A percentile compares a stretch with the other conserved stretches of the same genome.
phyloP scores from a whole-genome alignment of 139 green algal genomes.

The Coelastrella sp. region DNA sequence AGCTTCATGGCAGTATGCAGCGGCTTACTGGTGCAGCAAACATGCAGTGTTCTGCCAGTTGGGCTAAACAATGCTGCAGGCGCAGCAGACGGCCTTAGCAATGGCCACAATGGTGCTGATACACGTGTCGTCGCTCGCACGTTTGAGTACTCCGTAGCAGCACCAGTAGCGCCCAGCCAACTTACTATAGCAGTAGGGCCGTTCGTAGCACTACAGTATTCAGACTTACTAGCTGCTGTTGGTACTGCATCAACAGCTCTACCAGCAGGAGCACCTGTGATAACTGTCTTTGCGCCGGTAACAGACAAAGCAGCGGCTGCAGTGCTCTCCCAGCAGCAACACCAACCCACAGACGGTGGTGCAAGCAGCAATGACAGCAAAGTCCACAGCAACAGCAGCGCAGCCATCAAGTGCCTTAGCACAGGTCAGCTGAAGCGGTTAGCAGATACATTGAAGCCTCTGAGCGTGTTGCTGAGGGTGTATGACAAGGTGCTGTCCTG shows the following conservation, averaged over 20 bases:
- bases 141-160: slow-evolving; percentile 36
- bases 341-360: not conserved
- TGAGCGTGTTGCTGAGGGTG: slow-evolving; percentile 24
- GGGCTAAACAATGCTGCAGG: not conserved
- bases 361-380: slow-evolving; percentile 2
- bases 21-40: slow-evolving; percentile 48
- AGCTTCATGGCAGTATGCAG: slow-evolving; percentile 38
- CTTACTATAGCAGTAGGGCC: slow-evolving; percentile 43
- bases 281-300: not conserved
- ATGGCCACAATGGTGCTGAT: not conserved
- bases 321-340: not conserved
- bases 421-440: not conserved
- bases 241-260: not conserved
- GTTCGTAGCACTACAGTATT: slow-evolving; percentile 31
- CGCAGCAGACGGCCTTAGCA: not conserved
- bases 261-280: not conserved
- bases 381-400: not conserved
- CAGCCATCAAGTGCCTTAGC: not conserved
- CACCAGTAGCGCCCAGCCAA: slow-evolving; percentile 16
- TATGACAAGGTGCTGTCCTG: slow-evolving; percentile 37
- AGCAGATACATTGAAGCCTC: slow-evolving; percentile 17
- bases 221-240: slow-evolving; percentile 2
- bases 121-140: slow-evolving; percentile 26
- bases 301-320: not conserved
- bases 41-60: not conserved